Evolutionary conservation across 2,329 filamentous ascomycete genomes (phyloP).

Genomic region (Diplocarpon rosae): DNA sequence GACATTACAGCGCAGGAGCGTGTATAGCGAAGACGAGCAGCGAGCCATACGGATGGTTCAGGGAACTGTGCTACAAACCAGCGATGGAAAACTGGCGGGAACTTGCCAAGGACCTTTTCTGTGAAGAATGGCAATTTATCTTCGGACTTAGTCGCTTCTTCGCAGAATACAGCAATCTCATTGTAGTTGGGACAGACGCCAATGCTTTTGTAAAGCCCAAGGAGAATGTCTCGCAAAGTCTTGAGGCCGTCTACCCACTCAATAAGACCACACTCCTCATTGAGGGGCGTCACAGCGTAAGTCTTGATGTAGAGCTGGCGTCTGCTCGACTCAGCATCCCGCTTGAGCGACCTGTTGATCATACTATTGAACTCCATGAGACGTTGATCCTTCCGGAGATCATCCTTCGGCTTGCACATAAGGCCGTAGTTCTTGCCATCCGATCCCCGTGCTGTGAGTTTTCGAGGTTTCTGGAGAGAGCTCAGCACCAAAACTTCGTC

Average conservation of each 20-base stretch:
- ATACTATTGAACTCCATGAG: slow-evolving; percentile 99
- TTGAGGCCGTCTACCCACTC: slow-evolving; percentile 98
- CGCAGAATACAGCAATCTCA: slow-evolving; percentile 53
- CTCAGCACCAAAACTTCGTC: slow-evolving; percentile 86
- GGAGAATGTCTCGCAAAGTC: slow-evolving; percentile 82
- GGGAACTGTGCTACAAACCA: slow-evolving; percentile 97
- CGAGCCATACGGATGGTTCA: slow-evolving; percentile 85
- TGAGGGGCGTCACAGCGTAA: slow-evolving; percentile 91
- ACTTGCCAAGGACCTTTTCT: slow-evolving; percentile 50
- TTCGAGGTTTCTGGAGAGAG: slow-evolving; percentile 85
- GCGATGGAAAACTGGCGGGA: slow-evolving; percentile 74
- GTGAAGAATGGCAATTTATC: slow-evolving; percentile 61
- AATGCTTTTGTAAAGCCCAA: slow-evolving; percentile 65
- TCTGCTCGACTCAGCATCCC: slow-evolving; percentile 81
- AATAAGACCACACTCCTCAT: slow-evolving; percentile 94
- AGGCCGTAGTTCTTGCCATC: slow-evolving; percentile 84
- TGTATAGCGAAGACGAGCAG: slow-evolving; percentile 78
- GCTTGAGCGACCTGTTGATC: slow-evolving; percentile 90
- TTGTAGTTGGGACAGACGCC: slow-evolving; percentile 60
- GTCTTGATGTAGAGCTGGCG: slow-evolving; percentile 92
- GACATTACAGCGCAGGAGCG: slow-evolving; percentile 96
- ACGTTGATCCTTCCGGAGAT: slow-evolving; percentile 91
- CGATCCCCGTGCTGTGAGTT: slow-evolving; percentile 76
- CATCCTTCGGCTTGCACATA: slow-evolving; percentile 95
- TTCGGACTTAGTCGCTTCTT: slow-evolving; percentile 45